phyloP scores from a whole-genome alignment of 2,329 filamentous ascomycete species.

The Daldinia eschscholtzii region DNA sequence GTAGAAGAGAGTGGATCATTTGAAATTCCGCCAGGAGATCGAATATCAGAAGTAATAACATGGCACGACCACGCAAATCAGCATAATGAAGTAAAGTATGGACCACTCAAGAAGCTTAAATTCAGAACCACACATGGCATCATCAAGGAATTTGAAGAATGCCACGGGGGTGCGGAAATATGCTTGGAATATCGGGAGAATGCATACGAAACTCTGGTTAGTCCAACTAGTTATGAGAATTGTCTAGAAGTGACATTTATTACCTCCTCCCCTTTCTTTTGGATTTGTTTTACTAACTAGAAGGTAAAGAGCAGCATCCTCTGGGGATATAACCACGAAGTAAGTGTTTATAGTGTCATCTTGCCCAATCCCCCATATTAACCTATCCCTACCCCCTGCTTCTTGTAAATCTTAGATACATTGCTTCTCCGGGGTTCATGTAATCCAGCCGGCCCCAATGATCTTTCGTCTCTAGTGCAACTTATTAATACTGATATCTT shows the following conservation, averaged over 20 bases:
- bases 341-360: slow-evolving; percentile 1
- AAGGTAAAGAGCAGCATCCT: slow-evolving; percentile 32
- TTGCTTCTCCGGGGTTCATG: neutral
- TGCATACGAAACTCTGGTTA: neutral
- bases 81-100: slow-evolving; percentile 38
- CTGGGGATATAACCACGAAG: slow-evolving; percentile 42
- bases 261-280: too few species aligned
- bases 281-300: slow-evolving; percentile 4
- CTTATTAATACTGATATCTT: neutral
- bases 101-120: slow-evolving; percentile 32
- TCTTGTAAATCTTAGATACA: neutral
- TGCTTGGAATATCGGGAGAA: slow-evolving; percentile 4
- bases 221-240: neutral
- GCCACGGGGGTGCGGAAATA: neutral
- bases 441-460: neutral
- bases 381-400: neutral
- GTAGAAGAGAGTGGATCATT: slow-evolving; percentile 32
- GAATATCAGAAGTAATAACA: slow-evolving; percentile 34
- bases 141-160: neutral
- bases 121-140: neutral
- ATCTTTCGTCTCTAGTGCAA: neutral
- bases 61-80: slow-evolving; percentile 41
- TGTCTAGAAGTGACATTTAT: too few species aligned
- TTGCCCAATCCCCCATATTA: neutral
- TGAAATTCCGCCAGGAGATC: slow-evolving; percentile 35